Conservation (phyloP, 371 early-diverging fungal genomes). For the Mucor ambiguus region DNA sequence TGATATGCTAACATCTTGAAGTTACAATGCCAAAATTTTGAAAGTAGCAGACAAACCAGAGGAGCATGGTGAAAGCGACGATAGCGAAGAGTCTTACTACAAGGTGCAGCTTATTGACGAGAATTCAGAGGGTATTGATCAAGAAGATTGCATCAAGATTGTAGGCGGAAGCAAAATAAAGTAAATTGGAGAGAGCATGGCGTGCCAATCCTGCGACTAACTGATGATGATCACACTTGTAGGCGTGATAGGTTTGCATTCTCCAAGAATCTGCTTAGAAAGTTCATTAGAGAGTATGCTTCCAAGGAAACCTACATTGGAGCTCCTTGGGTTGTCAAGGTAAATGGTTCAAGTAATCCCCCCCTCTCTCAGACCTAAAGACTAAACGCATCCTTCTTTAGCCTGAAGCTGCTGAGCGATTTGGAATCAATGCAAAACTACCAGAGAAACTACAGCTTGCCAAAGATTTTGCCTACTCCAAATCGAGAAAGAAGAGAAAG, state of each 20-base stretch:
- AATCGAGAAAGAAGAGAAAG: constrained; percentile 48
- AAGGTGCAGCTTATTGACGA: constrained; percentile 44
- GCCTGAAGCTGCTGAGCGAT: constrained; percentile 46
- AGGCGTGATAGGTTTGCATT: constrained; percentile 72
- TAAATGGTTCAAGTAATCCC: too few species aligned
- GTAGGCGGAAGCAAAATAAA: constrained; percentile 34
- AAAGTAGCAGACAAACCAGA: constrained; percentile 19
- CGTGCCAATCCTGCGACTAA: not conserved
- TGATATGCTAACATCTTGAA: constrained; percentile 6
- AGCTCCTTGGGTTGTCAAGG: constrained; percentile 76
- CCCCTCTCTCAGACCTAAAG: not conserved
- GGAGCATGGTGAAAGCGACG: constrained; percentile 1
- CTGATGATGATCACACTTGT: not conserved
- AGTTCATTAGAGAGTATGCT: constrained; percentile 70
- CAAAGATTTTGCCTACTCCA: constrained; percentile 45
- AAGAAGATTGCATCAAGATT: constrained; percentile 38
- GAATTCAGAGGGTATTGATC: constrained; percentile 32
- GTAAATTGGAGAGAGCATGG: constrained; percentile 17
- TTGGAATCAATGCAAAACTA: constrained; percentile 51
- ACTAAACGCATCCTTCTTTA: constrained; percentile 12
- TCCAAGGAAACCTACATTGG: constrained; percentile 69
- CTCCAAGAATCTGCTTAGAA: constrained; percentile 71
- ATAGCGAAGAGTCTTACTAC: constrained; percentile 9
- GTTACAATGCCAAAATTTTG: constrained; percentile 44
- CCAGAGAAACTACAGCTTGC: constrained; percentile 51